Conservation (phyloP, 2,329 filamentous ascomycete genomes). For the Colletotrichum orbiculare region DNA sequence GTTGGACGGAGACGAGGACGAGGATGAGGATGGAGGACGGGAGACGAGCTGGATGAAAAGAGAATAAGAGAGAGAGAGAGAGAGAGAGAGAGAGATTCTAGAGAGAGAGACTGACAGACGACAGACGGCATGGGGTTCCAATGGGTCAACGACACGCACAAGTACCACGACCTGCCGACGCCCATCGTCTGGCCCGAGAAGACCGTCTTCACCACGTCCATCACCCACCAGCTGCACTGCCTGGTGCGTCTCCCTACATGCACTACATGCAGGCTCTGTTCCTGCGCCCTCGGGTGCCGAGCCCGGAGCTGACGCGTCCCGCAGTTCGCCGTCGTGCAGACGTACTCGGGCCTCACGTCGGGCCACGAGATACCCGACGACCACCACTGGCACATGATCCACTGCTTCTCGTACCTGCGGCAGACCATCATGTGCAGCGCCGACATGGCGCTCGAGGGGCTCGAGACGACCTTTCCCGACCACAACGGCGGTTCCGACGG, state of each 20-base stretch:
- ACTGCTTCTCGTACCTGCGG: slow-evolving; percentile 61
- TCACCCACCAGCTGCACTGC: slow-evolving; percentile 58
- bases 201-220: slow-evolving; percentile 54
- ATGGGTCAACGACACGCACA: slow-evolving; percentile 47
- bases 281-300: too few species aligned
- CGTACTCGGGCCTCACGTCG: slow-evolving; percentile 54
- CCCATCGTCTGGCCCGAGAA: slow-evolving; percentile 48
- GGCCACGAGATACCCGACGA: slow-evolving; percentile 53
- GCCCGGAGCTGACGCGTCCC: neutral
- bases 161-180: slow-evolving; percentile 51
- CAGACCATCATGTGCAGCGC: slow-evolving; percentile 59
- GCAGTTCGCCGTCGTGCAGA: slow-evolving; percentile 54
- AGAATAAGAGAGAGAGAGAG: neutral
- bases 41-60: too few species aligned
- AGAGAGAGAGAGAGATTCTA: too few species aligned
- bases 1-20: neutral
- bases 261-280: too few species aligned
- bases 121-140: slow-evolving; percentile 53
- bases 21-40: too few species aligned
- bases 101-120: neutral
- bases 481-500: slow-evolving; percentile 58
- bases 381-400: slow-evolving; percentile 59
- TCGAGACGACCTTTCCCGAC: slow-evolving; percentile 58
- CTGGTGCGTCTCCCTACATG: slow-evolving; percentile 41
- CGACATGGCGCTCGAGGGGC: slow-evolving; percentile 58